Percentiles rank a stretch among this genome's conserved stretches.
phyloP scores from a whole-genome alignment of 2,329 filamentous ascomycete genomes.

The Tetracladium maxilliforme region DNA sequence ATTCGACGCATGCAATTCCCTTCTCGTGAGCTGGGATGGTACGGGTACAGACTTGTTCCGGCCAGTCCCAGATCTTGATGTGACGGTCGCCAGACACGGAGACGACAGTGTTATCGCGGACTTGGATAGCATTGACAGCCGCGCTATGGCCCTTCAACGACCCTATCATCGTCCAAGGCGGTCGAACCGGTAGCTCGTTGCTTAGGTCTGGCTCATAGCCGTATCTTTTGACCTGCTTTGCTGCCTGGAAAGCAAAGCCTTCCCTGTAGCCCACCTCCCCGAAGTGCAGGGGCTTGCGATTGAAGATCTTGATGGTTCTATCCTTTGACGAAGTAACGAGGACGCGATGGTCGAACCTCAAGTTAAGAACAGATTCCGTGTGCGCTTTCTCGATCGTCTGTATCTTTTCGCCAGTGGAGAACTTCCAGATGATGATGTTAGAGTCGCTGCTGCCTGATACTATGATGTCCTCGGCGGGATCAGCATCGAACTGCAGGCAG shows the following conservation, averaged over 20 bases:
- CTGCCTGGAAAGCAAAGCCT: conserved; percentile 13
- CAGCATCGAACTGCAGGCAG: conserved; percentile 87
- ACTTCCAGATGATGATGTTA: conserved; percentile 80
- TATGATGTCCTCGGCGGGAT: conserved; percentile 78
- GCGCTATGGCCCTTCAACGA: conserved; percentile 73
- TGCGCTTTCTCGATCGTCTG: conserved; percentile 68
- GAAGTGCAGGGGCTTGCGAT: conserved; percentile 51
- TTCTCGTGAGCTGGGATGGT: conserved; percentile 82
- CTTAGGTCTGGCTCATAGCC: conserved; percentile 29
- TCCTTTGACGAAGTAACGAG: conserved; percentile 96
- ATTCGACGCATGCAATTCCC: conserved; percentile 95
- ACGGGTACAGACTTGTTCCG: conserved; percentile 57
- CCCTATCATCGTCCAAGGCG: conserved; percentile 65
- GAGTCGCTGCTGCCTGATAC: conserved; percentile 91
- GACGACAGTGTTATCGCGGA: conserved; percentile 72
- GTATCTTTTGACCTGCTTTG: conserved; percentile 42
- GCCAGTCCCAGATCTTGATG: conserved; percentile 92
- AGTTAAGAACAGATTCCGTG: conserved; percentile 80
- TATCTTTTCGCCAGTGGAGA: conserved; percentile 75
- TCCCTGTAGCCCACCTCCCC: conserved; percentile 41
- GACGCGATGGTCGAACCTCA: conserved; percentile 82
- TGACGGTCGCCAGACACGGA: conserved; percentile 88
- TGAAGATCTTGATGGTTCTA: conserved; percentile 94
- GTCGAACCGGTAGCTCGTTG: conserved; percentile 35
- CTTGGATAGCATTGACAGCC: conserved; percentile 92